A percentile compares a stretch with the other conserved stretches of the same genome.
These are phyloP conservation scores for Eucalyptus polyanthemos DNA, from an alignment of 345 rosid genomes.

Conservation along the genomic window DNA sequence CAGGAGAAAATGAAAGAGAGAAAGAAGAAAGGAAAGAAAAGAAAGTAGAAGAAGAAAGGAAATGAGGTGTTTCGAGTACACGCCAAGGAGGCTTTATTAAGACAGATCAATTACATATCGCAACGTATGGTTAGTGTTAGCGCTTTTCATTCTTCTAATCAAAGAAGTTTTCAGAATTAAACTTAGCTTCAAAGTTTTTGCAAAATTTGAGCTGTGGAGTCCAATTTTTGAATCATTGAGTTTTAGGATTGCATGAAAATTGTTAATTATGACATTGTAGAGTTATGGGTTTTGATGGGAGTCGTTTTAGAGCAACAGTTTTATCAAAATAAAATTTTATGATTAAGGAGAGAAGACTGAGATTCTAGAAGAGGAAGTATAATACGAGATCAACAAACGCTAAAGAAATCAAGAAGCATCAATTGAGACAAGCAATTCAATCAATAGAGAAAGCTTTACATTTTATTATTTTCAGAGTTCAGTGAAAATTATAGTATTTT, in stretches of 20 bases:
- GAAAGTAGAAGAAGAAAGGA: no score
- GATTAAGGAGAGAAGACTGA: fast-evolving
- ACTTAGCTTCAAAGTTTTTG: fast-evolving
- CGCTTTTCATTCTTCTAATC: fast-evolving
- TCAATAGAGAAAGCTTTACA: fast-evolving
- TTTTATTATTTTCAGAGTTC: fast-evolving
- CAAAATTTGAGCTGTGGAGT: fast-evolving
- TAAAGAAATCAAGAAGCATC: no score
- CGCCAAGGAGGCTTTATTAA: fast-evolving
- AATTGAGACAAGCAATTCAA: no score
- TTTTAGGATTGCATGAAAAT: fast-evolving
- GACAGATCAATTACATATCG: fast-evolving
- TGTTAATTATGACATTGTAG: fast-evolving
- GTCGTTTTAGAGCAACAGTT: fast-evolving
- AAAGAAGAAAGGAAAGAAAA: no score
- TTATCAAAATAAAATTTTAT: fast-evolving
- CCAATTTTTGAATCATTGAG: fast-evolving
- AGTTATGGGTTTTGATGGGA: fast-evolving
- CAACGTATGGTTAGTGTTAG: fast-evolving
- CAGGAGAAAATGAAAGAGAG: fast-evolving
- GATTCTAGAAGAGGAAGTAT: no score
- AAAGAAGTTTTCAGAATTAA: neutral
- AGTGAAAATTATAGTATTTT: fast-evolving
- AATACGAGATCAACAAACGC: no score
- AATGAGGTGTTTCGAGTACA: neutral